Evolutionary conservation across 1,139 yeast genomes (phyloP).

Genomic region (Lodderomyces elongisporus): DNA sequence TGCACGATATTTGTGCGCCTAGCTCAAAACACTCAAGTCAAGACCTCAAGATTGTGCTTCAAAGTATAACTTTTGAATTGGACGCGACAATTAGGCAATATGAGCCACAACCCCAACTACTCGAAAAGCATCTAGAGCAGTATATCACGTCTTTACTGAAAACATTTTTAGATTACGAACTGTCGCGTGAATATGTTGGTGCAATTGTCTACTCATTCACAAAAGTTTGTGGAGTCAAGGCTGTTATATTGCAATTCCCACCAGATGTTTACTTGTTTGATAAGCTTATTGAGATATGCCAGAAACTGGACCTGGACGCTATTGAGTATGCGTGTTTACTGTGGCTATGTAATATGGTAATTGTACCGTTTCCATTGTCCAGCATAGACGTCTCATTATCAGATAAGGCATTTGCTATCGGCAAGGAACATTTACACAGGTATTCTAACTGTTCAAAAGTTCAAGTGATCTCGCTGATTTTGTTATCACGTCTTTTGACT

Average conservation of each 20-base stretch:
- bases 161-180: conserved; percentile 18
- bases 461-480: conserved; percentile 30
- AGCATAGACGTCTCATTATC: conserved; percentile 34
- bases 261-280: conserved; percentile 53
- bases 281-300: conserved; percentile 23
- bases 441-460: conserved; percentile 26
- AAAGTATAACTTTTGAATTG: conserved; percentile 6
- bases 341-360: conserved; percentile 67
- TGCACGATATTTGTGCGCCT: no score
- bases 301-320: conserved; percentile 39
- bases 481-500: conserved; percentile 33
- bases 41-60: conserved; percentile 3
- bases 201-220: conserved; percentile 52
- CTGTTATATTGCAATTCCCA: conserved; percentile 52
- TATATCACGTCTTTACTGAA: conserved; percentile 28
- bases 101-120: conserved; percentile 51
- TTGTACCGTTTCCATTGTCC: conserved; percentile 65
- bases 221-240: conserved; percentile 64
- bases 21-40: no score
- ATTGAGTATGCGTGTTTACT: conserved; percentile 54
- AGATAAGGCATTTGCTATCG: conserved; percentile 28
- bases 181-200: conserved; percentile 12
- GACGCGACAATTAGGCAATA: conserved; percentile 33
- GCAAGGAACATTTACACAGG: conserved; percentile 17
- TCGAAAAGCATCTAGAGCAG: conserved; percentile 37